Evolutionary conservation across 2,329 filamentous ascomycete species (phyloP), one percentile per base, ranked within the genome.

Genomic region (Ophiostoma himal-ulmi): DNA sequence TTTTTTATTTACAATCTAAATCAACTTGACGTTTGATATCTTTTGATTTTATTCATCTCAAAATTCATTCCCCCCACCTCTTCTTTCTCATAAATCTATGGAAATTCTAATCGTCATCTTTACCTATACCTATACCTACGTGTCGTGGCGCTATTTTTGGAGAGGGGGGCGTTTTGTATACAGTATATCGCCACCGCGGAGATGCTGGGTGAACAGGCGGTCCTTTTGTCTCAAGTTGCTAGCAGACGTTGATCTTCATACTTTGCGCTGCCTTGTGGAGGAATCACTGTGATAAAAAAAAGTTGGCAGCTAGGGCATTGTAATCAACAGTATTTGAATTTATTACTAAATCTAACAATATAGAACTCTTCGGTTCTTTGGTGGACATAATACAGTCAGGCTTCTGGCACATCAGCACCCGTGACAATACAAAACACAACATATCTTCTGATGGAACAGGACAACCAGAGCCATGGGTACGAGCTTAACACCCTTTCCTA

Each of bases 141-240:
- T 30, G 30, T 30, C 1, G 30, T 30, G 3, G 4, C 30, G 30
- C 22, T 22, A 22, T 22, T 11, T 22, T 26, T 26, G n/a, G n/a
- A 30, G 30, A 30, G 30, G 30, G 30, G 30, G 3, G 30, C 30
- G 30, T 2, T 30, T 10, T 13, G 7, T 57, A 8, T 8, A 1
- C 10, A 57, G 10, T 13, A 11, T 2, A 7, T 57, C 10, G 52
- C 52, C 52, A 22, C 52, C 52, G n/a, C 52, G 52, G 52, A 26
- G 52, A 57, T 26, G 4, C 11, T 57, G 17, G 22, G n/a, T 4
- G 6, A 26, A 26, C 1, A 26, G 48, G n/a, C 20, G n/a, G 52
- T 57, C 52, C 52, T 57, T 57, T 57, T 57, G 52, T 57, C 20
- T 57, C 52, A 26, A 26, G 52, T 57, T 17, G n/a, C 44, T 54